These are phyloP conservation scores for Pyrus betulifolia DNA, from an alignment of 306 rosid genomes.

Conservation along the genomic window DNA sequence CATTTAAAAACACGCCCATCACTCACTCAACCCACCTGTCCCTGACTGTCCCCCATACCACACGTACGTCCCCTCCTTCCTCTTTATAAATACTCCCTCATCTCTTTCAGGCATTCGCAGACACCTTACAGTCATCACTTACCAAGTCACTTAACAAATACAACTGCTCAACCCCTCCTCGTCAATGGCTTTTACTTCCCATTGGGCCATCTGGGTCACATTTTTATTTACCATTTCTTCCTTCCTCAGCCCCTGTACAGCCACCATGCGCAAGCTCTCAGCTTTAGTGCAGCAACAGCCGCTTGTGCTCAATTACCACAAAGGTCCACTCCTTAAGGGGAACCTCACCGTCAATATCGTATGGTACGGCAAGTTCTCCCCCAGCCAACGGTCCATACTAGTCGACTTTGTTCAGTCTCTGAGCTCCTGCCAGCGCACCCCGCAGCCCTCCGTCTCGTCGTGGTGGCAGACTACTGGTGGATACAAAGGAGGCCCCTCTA, in stretches of 20 bases:
- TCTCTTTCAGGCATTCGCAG: not conserved
- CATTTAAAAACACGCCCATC: constrained; percentile 1
- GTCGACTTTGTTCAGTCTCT: constrained; percentile 24
- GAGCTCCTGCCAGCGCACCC: not conserved
- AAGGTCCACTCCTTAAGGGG: constrained; percentile 24
- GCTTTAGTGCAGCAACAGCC: constrained; percentile 18
- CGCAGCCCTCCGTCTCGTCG: constrained; percentile 6
- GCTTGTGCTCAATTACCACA: constrained; percentile 17
- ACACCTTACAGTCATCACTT: not conserved
- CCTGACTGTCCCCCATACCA: not conserved
- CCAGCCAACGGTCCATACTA: constrained; percentile 15
- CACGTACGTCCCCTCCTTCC: not conserved
- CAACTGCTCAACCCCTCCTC: not conserved
- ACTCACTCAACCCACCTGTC: not conserved
- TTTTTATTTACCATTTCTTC: not conserved
- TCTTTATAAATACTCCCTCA: not conserved
- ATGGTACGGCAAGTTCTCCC: constrained; percentile 27
- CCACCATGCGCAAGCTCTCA: constrained; percentile 7
- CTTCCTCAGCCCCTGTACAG: not conserved
- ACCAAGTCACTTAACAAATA: not conserved
- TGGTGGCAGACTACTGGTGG: constrained; percentile 23
- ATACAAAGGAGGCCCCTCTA: constrained; percentile 13
- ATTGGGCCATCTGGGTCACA: not conserved
- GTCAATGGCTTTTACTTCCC: constrained; percentile 14
- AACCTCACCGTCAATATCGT: constrained; percentile 20